Base-by-base conservation (phyloP, 768 basidiomycete species). In the Wakefieldia striispora region DNA sequence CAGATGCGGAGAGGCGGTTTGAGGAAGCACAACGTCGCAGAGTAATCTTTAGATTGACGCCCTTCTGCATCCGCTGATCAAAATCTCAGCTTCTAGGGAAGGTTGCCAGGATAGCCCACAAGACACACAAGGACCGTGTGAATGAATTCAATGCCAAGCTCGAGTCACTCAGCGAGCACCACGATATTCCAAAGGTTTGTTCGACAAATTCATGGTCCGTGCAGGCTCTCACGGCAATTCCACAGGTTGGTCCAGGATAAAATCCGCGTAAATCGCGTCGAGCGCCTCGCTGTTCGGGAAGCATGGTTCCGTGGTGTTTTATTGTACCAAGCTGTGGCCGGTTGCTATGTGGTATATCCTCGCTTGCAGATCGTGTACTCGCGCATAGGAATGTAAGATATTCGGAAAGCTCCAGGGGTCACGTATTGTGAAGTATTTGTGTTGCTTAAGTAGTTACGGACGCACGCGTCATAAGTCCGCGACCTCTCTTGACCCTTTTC, bases 91-190 rank as follows among this genome's bases (percentile, higher is more conserved):
- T 93, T 40, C 78, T 79, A 20, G 80, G 83, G 52, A 82, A 81
- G 57, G 88, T 95, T 16, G 77, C 80, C 16, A 89, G 82, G 69
- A 62, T 89, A 61, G 92, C 93, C 0, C 74, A 74, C 60, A 91
- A 88, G 72, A 91, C 89, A 6, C 93, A 97, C 71, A 97, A 97
- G 71, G 93, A 97, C 53, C 85, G 93, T 37, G 93, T 97, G 33
- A 83, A 81, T 55, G 91, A 94, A 61, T 91, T 95, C 61, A 97
- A 97, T 63, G 61, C 79, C 21, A 88, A 94, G 64, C 75, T 97
- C 9, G 93, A 95, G 70, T 73, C 81, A 50, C 78, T 94, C 49
- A 90, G 88, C 67, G 92, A 95, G 72, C 93, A 94, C 77, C 90
- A 95, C 68, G 92, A 95, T 67, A 93, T 94, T 61, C 92, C 92